phyloP scores from a whole-genome alignment of 257 asterid species.

The Capsicum chinense region DNA sequence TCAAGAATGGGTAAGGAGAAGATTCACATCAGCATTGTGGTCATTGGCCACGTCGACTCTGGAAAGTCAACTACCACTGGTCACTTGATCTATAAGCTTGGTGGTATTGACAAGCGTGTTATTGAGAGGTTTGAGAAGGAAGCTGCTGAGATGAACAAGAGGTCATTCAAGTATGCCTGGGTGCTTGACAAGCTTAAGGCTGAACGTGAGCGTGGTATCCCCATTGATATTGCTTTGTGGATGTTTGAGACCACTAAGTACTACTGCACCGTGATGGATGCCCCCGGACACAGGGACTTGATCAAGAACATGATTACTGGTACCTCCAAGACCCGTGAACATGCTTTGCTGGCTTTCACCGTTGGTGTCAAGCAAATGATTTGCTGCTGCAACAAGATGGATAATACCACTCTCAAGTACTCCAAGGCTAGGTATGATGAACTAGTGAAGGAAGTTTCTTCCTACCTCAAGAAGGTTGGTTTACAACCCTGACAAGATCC shows the following conservation, averaged over 20 bases:
- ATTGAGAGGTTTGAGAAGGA: too few relatives aligned
- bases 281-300: slow-evolving; percentile 81
- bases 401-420: slow-evolving; percentile 9
- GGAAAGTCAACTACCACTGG: slow-evolving; percentile 46
- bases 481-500: slow-evolving; percentile 16
- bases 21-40: slow-evolving; percentile 53
- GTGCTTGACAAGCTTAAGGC: too few relatives aligned
- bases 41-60: slow-evolving; percentile 59
- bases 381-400: slow-evolving; percentile 66
- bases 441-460: slow-evolving; percentile 17
- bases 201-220: too few relatives aligned
- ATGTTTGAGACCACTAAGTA: too few relatives aligned
- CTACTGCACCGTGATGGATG: too few relatives aligned
- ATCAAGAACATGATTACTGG: slow-evolving; percentile 90
- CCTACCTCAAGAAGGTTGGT: slow-evolving; percentile 1
- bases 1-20: slow-evolving; percentile 45
- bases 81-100: too few relatives aligned
- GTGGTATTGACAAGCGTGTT: too few relatives aligned
- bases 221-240: too few relatives aligned
- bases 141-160: too few relatives aligned
- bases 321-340: slow-evolving; percentile 90
- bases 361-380: slow-evolving; percentile 86
- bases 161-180: too few relatives aligned
- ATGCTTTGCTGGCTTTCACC: slow-evolving; percentile 77
- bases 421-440: slow-evolving; percentile 21